Base-by-base conservation (phyloP, 805 yeast genomes). In the Hemisphaericaspora nanyangensis region DNA sequence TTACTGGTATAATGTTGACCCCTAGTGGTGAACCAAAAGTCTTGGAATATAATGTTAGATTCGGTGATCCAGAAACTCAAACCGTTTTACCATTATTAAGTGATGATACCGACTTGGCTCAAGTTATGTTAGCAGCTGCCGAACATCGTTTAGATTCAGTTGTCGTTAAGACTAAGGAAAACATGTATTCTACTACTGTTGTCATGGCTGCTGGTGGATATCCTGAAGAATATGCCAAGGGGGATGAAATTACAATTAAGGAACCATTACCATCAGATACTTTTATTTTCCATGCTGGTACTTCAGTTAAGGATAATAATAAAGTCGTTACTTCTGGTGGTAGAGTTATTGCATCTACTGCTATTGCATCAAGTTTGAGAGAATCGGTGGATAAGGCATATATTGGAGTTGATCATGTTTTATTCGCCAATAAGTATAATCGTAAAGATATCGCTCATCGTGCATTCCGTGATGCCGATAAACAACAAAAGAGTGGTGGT, bases 31-130 rank as follows among this genome's bases (percentile, higher is more conserved):
- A 95, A 45, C 98, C 99, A 50, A 87, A 89, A 68, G 96, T 90
- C 4, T 73, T 93, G 55, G 99, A 93, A 65, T 93, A 95, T 67
- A 93, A 93, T 53, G 98, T 95, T 37, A 82, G 99, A 66, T 95
- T 93, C 52, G 99, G 99, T 47, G 99, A 93, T 62, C 99, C 99
- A 49, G 99, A 93, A 68, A 93, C 98, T 26, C 99, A 93, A 70
- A 86, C 97, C 3, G 95, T 93, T 17, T 70, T 93, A 56, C 96
- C 97, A 16, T 73, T 93, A 55, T 69, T 93, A 47, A 69, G 86
- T 34, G 77, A 79, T 30, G 84, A 81, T 39, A 82, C 96, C n/a
- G 99, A 93, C 64, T 74, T 93, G 55, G 93, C 96, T 34, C 88
- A 90, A 63, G 80, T 93, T 34, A 79, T 95, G 77, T 65, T 91